A percentile compares a stretch with the other conserved stretches of the same genome.
phyloP scores from a whole-genome alignment of 2,329 filamentous ascomycete species.

The Diaporthe nobilis region DNA sequence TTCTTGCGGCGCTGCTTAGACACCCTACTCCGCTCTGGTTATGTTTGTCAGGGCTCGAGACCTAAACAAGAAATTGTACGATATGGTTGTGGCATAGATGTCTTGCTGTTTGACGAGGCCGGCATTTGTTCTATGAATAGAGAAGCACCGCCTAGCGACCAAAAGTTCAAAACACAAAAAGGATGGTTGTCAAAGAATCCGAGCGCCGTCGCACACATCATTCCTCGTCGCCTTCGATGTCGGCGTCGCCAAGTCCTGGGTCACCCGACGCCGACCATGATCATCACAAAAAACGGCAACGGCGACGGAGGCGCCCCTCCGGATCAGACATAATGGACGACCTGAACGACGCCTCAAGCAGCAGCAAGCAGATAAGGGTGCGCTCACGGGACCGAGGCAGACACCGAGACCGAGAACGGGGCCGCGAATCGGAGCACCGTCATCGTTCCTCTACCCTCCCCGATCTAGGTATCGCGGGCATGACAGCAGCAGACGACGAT shows the following conservation, averaged over 20 bases:
- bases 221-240: background rate
- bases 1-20: background rate
- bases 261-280: slow-evolving; percentile 2
- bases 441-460: slow-evolving; percentile 3
- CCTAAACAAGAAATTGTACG: background rate
- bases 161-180: background rate
- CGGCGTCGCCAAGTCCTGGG: background rate
- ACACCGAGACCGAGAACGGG: background rate
- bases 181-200: slow-evolving; percentile 12
- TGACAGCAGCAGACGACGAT: slow-evolving; percentile 11
- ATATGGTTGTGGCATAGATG: slow-evolving; percentile 10
- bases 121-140: background rate
- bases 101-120: background rate
- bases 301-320: slow-evolving; percentile 23
- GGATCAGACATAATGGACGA: background rate
- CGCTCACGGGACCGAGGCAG: slow-evolving; percentile 24
- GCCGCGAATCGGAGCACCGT: background rate
- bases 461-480: background rate
- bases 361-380: slow-evolving; percentile 16
- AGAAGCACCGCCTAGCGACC: background rate
- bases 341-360: background rate
- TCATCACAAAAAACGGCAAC: background rate
- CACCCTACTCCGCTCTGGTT: background rate
- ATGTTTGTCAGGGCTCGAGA: background rate
- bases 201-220: background rate